A percentile compares a stretch with the other conserved stretches of the same genome.
Evolutionary conservation across 257 asterid genomes (phyloP).

Genomic region (Henckelia pumila): DNA sequence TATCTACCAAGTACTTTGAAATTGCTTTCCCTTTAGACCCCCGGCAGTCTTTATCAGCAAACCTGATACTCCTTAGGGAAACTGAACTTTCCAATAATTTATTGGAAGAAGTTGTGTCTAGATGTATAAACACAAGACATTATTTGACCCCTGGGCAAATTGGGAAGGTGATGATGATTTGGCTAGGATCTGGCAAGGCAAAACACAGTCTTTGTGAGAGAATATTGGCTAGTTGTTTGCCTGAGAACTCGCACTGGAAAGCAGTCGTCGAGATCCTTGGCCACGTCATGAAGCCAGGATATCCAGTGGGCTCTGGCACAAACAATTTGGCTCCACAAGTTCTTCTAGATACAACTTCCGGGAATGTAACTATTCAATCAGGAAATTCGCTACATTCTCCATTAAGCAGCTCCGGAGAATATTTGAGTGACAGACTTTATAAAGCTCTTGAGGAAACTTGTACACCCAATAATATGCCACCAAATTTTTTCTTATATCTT

Average conservation of each 20-base stretch:
- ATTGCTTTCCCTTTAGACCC: slow-evolving; percentile 44
- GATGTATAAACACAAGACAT: slow-evolving; percentile 1
- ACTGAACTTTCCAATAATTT: slow-evolving; percentile 34
- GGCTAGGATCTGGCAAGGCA: slow-evolving; percentile 41
- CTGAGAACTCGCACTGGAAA: slow-evolving; percentile 34
- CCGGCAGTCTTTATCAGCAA: slow-evolving; percentile 31
- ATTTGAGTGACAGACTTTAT: slow-evolving; percentile 24
- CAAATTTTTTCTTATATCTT: slow-evolving; percentile 54
- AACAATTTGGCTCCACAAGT: not conserved
- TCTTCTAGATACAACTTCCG: too few relatives aligned
- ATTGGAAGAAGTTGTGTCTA: slow-evolving; percentile 34
- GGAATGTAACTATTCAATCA: not conserved
- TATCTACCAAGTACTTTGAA: slow-evolving; percentile 29
- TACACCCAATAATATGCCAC: slow-evolving; percentile 39
- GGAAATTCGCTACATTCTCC: not conserved
- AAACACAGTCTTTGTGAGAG: slow-evolving; percentile 17
- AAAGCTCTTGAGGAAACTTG: slow-evolving; percentile 40
- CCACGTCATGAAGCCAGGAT: too few relatives aligned
- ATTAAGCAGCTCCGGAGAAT: not conserved
- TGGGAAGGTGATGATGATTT: slow-evolving; percentile 41
- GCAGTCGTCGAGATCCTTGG: slow-evolving; percentile 33
- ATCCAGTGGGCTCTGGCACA: not conserved
- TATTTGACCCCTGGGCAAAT: slow-evolving; percentile 37
- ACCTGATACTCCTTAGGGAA: slow-evolving; percentile 37
- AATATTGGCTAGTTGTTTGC: slow-evolving; percentile 23